Conservation (phyloP, 2,329 filamentous ascomycete genomes). For the Huntiella moniliformis region DNA sequence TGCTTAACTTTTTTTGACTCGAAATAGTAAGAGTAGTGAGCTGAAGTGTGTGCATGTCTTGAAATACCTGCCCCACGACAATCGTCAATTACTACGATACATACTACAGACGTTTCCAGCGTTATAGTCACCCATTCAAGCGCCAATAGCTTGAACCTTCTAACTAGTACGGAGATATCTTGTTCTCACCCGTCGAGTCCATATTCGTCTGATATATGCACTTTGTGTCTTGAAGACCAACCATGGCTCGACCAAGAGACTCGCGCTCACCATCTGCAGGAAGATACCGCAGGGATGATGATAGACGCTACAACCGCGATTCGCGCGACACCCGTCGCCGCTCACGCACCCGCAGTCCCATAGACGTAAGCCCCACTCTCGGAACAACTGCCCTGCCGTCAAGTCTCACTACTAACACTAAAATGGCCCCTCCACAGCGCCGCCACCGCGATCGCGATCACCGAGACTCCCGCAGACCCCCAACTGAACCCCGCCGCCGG, state of each 20-base stretch:
- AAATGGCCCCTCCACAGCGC: conserved; percentile 24
- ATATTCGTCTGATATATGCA: conserved; percentile 21
- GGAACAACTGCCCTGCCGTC: background rate
- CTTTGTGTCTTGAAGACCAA: conserved; percentile 16
- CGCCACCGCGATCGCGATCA: conserved; percentile 37
- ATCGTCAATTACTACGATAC: no score
- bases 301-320: conserved; percentile 28
- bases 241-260: conserved; percentile 46
- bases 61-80: no score
- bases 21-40: background rate
- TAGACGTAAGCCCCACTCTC: conserved; percentile 32
- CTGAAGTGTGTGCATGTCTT: background rate
- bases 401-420: background rate
- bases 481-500: conserved; percentile 36
- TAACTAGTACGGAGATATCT: no score
- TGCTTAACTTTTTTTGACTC: conserved; percentile 1
- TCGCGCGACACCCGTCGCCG: conserved; percentile 30
- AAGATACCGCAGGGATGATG: conserved; percentile 35
- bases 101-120: no score
- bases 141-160: no score
- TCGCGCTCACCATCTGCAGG: conserved; percentile 63
- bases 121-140: no score
- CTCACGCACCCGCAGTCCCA: conserved; percentile 41
- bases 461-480: conserved; percentile 28
- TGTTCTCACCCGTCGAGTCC: no score